Conservation (phyloP, 306 rosid species). For the Dryas octopetala region DNA sequence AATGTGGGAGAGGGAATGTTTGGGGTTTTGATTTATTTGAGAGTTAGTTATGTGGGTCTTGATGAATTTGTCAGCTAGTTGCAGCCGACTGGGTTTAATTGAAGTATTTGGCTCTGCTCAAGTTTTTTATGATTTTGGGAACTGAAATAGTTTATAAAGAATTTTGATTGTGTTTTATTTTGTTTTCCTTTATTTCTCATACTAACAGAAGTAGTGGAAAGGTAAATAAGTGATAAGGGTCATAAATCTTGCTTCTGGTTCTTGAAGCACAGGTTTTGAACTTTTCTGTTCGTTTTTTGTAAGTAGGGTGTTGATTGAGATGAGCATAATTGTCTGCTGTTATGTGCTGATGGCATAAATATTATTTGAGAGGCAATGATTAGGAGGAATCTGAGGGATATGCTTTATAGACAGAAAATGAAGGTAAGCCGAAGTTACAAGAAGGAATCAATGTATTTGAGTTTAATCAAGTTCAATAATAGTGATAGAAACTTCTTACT, state of each 20-base stretch:
- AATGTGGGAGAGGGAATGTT: conserved; percentile 5
- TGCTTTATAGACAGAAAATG: neutral
- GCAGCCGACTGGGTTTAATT: neutral
- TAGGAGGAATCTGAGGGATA: neutral
- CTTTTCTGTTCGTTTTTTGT: neutral
- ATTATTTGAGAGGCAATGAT: neutral
- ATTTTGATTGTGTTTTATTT: neutral
- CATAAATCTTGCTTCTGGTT: neutral
- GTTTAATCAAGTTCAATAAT: neutral
- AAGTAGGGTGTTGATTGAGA: conserved; percentile 5
- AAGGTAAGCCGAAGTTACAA: neutral
- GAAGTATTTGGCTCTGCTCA: neutral
- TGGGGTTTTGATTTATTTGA: neutral
- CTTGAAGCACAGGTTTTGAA: neutral
- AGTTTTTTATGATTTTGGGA: neutral
- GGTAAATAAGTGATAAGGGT: neutral
- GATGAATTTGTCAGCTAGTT: neutral
- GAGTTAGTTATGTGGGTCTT: neutral
- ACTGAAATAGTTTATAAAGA: neutral
- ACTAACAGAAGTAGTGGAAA: neutral
- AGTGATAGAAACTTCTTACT: neutral
- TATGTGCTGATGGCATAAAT: neutral
- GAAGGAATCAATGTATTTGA: neutral
- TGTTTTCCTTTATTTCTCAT: neutral
- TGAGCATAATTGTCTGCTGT: neutral